Evolutionary conservation across 2,329 filamentous ascomycete genomes (phyloP).

Genomic region (Colletotrichum nymphaeae): DNA sequence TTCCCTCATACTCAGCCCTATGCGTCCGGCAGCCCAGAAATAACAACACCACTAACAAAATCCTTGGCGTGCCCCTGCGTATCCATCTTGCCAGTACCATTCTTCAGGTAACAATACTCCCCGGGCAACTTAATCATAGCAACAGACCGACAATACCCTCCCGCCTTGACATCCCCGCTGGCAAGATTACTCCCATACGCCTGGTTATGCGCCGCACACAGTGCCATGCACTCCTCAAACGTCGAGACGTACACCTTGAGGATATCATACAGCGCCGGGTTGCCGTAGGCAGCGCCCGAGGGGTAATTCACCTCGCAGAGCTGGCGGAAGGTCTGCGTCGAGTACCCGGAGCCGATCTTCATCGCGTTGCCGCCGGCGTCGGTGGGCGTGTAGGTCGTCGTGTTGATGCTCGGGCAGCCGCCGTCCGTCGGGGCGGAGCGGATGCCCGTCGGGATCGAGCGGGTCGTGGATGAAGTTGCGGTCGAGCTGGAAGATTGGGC

Average conservation of each 20-base stretch:
- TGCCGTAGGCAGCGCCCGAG: slow-evolving; percentile 28
- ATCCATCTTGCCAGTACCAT: slow-evolving; percentile 35
- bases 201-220: slow-evolving; percentile 36
- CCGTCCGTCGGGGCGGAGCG: slow-evolving; percentile 36
- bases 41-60: slow-evolving; percentile 33
- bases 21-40: not conserved
- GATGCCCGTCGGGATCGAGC: not conserved
- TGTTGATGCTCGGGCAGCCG: slow-evolving; percentile 37
- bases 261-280: slow-evolving; percentile 36
- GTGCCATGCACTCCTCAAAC: slow-evolving; percentile 37
- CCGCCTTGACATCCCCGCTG: not conserved
- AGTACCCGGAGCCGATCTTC: not conserved
- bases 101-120: slow-evolving; percentile 40
- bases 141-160: slow-evolving; percentile 34
- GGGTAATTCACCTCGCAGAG: slow-evolving; percentile 38
- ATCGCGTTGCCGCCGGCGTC: slow-evolving; percentile 17
- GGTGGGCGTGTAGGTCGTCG: slow-evolving; percentile 34
- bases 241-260: slow-evolving; percentile 37
- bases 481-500: not conserved
- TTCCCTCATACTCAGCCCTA: not conserved
- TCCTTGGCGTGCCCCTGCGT: slow-evolving; percentile 21
- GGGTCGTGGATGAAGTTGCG: not conserved
- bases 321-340: slow-evolving; percentile 29
- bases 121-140: slow-evolving; percentile 37
- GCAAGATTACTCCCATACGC: slow-evolving; percentile 12